Base-by-base conservation (phyloP, 2,329 filamentous ascomycete genomes). In the Aspergillus alliaceus region DNA sequence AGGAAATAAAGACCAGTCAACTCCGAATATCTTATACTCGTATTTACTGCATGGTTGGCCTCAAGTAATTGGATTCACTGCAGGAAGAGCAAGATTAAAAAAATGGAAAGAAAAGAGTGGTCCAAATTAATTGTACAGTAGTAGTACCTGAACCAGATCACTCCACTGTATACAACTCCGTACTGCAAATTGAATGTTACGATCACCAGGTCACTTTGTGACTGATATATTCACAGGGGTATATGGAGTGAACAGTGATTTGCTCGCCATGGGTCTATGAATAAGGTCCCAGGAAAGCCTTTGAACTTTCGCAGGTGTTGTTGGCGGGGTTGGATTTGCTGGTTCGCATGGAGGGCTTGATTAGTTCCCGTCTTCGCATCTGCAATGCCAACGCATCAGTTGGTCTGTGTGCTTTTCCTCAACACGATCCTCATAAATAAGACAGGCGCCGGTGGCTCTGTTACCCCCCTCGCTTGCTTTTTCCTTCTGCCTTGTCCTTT, bases 301-400 rank as follows among this genome's bases (percentile, higher is more conserved):
- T 44, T 39, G 53, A 57, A 56, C 46, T 32, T 56, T 56, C 25
- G 51, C 46, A 37, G 35, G 35, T 15, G 44, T 42, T 49, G 56
- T 50, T 58, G 58, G 59, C 51, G 59, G 59, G 62, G 60, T 56
- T 50, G 54, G 59, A 61, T 62, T 64, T 56, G 63, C 56, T 61
- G 59, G 53, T 49, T 32, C 35, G 46, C 55, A 55, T 51, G 56
- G 50, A 59, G 51, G 57, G 59, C 56, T 61, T 60, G 60, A 59
- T 64, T 66, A 66, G 62, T 60, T 60, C 61, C 64, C 64, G 64
- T 61, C 62, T 59, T 57, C 61, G 59, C 61, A 63, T 59, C 66
- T 68, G 66, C 66, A 68, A 56, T 66, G 66, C 66, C 66, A 68
- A 68, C 66, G 59, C 66, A 68, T 67, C 65, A 64, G 52, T 62